phyloP scores from a whole-genome alignment of 257 asterid genomes.

The Salvia miltiorrhiza region DNA sequence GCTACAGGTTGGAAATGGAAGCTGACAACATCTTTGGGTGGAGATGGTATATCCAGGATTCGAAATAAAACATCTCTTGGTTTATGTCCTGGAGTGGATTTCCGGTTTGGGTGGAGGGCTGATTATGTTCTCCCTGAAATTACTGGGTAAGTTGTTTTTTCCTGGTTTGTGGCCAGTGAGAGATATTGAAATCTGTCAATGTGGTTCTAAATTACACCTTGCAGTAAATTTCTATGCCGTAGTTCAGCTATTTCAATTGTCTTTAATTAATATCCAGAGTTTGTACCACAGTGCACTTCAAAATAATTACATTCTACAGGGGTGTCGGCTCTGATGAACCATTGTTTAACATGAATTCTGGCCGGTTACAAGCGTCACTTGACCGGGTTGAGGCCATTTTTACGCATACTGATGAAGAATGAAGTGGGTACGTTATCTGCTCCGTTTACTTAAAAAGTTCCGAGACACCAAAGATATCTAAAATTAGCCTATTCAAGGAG shows the following conservation, averaged over 20 bases:
- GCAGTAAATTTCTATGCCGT: neutral
- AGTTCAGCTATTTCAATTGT: neutral
- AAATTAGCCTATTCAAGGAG: neutral
- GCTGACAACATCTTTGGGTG: slow-evolving; percentile 79
- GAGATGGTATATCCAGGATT: slow-evolving; percentile 77
- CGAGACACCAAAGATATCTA: neutral
- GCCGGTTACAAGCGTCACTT: slow-evolving; percentile 82
- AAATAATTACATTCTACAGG: slow-evolving; percentile 39
- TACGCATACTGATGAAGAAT: slow-evolving; percentile 39
- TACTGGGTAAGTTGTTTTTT: slow-evolving; percentile 58
- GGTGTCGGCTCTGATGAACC: slow-evolving; percentile 80
- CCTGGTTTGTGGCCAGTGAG: neutral
- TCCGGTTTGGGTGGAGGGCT: slow-evolving; percentile 95
- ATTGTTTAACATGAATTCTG: slow-evolving; percentile 86
- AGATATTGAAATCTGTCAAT: neutral
- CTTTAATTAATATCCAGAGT: neutral
- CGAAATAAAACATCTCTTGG: slow-evolving; percentile 87
- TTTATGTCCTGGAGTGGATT: slow-evolving; percentile 85
- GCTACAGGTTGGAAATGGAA: slow-evolving; percentile 99
- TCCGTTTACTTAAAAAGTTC: neutral
- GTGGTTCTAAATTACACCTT: neutral
- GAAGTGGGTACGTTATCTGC: slow-evolving; percentile 25
- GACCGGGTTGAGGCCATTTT: slow-evolving; percentile 92
- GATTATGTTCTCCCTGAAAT: slow-evolving; percentile 92
- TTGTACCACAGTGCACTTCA: neutral